These are phyloP conservation scores for Noccaea caerulescens DNA, from an alignment of 345 rosid species.

Conservation along the genomic window DNA sequence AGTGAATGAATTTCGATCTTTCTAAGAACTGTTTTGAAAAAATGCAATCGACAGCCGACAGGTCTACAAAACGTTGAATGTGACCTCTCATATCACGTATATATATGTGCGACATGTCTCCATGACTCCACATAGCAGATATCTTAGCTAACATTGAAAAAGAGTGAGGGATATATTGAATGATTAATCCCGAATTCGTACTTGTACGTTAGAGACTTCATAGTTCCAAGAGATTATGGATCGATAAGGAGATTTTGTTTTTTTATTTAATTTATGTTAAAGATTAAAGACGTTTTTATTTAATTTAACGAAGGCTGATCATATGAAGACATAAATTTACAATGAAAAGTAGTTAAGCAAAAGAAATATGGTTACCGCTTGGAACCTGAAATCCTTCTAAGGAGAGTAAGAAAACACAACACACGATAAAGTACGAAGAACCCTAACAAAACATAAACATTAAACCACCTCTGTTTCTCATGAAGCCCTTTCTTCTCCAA, in stretches of 20 bases:
- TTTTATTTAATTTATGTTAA: not conserved
- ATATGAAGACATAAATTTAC: constrained; percentile 10
- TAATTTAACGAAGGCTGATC: not conserved
- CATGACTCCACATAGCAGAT: constrained; percentile 32
- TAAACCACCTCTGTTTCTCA: constrained; percentile 72
- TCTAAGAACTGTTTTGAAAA: not conserved
- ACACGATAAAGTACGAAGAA: constrained; percentile 85
- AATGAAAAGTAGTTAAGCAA: not conserved
- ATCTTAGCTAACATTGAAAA: constrained; percentile 17
- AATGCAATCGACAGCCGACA: not conserved
- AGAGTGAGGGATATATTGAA: constrained; percentile 30
- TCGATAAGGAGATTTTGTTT: not conserved
- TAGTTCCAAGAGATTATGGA: not conserved
- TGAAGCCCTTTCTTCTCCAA: constrained; percentile 68
- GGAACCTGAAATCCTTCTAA: constrained; percentile 78
- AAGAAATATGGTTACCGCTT: constrained; percentile 50
- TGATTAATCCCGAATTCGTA: constrained; percentile 5
- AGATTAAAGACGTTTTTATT: too few species aligned
- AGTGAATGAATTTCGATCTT: constrained; percentile 5
- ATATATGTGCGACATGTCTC: not conserved
- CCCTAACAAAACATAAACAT: constrained; percentile 71
- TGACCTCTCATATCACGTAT: constrained; percentile 30
- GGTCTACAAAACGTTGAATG: constrained; percentile 16
- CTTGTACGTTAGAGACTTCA: not conserved
- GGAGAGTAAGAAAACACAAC: constrained; percentile 69